Base-by-base conservation (phyloP, 805 yeast species). In the Huiozyma naganishii region DNA sequence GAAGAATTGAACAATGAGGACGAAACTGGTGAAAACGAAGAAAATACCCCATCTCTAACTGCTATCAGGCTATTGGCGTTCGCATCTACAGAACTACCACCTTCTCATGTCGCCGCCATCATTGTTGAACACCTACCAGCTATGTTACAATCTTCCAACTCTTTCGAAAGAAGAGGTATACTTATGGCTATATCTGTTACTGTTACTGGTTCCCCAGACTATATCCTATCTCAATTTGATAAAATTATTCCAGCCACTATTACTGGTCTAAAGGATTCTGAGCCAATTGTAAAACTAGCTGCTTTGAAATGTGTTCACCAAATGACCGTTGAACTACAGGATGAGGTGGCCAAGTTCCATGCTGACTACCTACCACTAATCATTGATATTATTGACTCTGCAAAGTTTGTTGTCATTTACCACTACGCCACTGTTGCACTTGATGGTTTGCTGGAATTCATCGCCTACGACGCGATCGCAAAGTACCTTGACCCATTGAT, bases 191-290 rank as follows among this genome's bases (percentile, higher is more conserved):
- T 92, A 49, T 87, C 94, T 54, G 85, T 79, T 45, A 79, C 90
- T 42, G 84, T 84, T 39, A 76, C 83, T 50, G 98, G 97, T 61
- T 90, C 97, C 36, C 97, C 97, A 49, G 99, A 92, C 59, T 90
- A 73, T 64, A 74, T 84, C 55, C 75, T 88, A 39, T 73, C 82
- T 40, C 90, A 88, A 59, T 67, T 89, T 48, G 74, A 76, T 47
- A 80, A 79, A 57, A 68, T 92, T 49, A 73, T 88, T 43, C 86
- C 87, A 41, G 74, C 79, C 46, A 67, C 90, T 40, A 73, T 84
- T 42, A 66, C 73, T 41, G 96, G 96, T 52, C 72, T 92, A 57
- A 79, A 80, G 58, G 95, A 87, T 62, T 50, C 74, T 12, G 80
- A 83, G 54, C 69, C 80, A 39, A 64, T 80, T 41, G 98, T 92